Base-by-base conservation (phyloP, 805 yeast genomes). In the Wickerhamiella brachini region DNA sequence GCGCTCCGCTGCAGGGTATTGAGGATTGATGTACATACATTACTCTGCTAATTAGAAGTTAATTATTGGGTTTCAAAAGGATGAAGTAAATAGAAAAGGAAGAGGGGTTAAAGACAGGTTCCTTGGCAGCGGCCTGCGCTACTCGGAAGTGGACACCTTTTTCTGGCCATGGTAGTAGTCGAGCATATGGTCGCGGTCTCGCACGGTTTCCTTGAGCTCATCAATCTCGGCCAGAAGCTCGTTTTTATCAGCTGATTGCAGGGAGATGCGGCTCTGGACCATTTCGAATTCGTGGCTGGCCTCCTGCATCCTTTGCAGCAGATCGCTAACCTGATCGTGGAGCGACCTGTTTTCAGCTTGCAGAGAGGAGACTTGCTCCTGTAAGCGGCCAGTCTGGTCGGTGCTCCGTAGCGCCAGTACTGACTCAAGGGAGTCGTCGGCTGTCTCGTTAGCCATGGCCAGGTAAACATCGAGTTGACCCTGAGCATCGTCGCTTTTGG, bases 181-280 rank as follows among this genome's bases (percentile, higher is more conserved):
- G 52, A 88, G 84, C 56, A 88, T 81, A 45, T 80, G 79, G 57
- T 87, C 95, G 64, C 87, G 88, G 55, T 83, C 85, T 45, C 75
- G 73, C 39, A 85, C 60, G 44, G 76, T 71, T 48, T 78, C 81
- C 58, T 75, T 74, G 56, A 89, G 69, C 48, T 80, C 86, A 46
- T 67, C 58, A 13, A 88, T 77, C 59, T 84, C 90, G 47, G 80
- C 85, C 52, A 77, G 81, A 57, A 80, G 81, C 44, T 81, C 84
- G 54, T 71, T 71, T 51, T 80, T 59, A 15, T 41, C 48, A 2
- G 51, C 49, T 2, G 20, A 21, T 13, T 45, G 24, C 23, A 41
- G 4, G 46, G 41, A 12, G 47, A 22, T 1, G 44, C 17, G 6
- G 15, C 6, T 5, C 26, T 46, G 43, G 31, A 31, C 20, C 47